Conservation (phyloP, 805 yeast genomes). For the Pichia californica region DNA sequence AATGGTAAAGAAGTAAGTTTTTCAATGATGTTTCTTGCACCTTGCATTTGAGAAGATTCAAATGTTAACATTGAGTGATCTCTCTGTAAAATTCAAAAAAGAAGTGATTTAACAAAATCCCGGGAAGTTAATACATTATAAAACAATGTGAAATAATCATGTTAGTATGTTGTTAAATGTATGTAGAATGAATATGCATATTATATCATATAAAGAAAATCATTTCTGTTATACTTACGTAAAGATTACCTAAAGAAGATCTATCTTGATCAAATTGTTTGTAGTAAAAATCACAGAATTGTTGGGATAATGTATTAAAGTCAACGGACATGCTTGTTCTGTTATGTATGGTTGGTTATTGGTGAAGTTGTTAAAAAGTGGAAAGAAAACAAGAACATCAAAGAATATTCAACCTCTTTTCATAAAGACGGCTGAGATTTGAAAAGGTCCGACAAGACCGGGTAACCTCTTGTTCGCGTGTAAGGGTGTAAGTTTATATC, state of each 20-base stretch:
- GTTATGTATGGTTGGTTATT: too few species aligned
- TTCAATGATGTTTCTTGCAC: constrained; percentile 88
- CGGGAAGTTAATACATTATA: too few species aligned
- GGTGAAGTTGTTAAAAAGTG: too few species aligned
- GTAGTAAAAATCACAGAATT: constrained; percentile 92
- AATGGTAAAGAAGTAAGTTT: constrained; percentile 85
- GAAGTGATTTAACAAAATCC: too few species aligned
- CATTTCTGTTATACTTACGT: constrained; percentile 43
- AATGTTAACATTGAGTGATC: constrained; percentile 97
- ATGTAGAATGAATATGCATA: too few species aligned
- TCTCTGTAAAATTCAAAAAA: constrained; percentile 42
- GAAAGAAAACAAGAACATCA: too few species aligned
- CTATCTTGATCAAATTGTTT: constrained; percentile 92
- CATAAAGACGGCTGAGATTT: not conserved
- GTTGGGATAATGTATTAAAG: constrained; percentile 39
- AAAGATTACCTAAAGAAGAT: constrained; percentile 83
- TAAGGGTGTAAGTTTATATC: too few species aligned
- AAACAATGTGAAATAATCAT: too few species aligned
- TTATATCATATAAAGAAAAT: too few species aligned
- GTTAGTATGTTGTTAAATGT: too few species aligned
- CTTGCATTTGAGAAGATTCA: constrained; percentile 91
- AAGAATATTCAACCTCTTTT: not conserved
- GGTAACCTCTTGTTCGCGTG: too few species aligned
- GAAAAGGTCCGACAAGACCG: too few species aligned
- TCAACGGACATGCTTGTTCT: constrained; percentile 27